phyloP scores from a whole-genome alignment of 2,329 filamentous ascomycete species.

The Phyllosticta citrichinensis region DNA sequence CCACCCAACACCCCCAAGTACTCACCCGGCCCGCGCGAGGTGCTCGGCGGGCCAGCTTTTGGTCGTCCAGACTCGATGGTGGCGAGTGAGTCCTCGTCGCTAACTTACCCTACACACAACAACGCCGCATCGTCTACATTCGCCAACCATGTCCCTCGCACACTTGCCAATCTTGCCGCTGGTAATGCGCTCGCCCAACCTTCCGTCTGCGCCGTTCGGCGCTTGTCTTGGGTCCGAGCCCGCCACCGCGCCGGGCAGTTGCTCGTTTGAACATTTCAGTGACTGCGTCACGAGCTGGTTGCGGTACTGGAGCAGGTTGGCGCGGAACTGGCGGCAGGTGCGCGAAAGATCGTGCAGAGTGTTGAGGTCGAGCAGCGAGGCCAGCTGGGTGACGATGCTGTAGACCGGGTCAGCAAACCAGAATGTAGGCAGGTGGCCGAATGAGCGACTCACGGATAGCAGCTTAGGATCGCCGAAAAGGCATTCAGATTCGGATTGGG shows the following conservation, averaged over 20 bases:
- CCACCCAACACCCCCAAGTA: neutral
- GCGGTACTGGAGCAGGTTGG: slow-evolving; percentile 69
- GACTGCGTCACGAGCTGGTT: slow-evolving; percentile 62
- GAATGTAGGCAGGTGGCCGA: slow-evolving; percentile 15
- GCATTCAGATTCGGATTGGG: slow-evolving; percentile 47
- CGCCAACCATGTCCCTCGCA: slow-evolving; percentile 76
- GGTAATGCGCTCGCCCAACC: slow-evolving; percentile 32
- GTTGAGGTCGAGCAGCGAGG: slow-evolving; percentile 73
- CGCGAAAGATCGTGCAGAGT: slow-evolving; percentile 73
- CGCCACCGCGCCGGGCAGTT: slow-evolving; percentile 13
- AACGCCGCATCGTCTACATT: slow-evolving; percentile 66
- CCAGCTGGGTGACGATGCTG: slow-evolving; percentile 69
- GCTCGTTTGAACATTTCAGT: slow-evolving; percentile 70
- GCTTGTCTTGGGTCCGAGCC: neutral
- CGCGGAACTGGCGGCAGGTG: slow-evolving; percentile 71
- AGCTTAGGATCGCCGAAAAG: slow-evolving; percentile 53
- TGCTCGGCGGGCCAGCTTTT: neutral
- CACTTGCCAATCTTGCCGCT: slow-evolving; percentile 66
- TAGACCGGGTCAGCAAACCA: slow-evolving; percentile 4
- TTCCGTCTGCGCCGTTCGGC: neutral
- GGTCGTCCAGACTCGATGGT: neutral
- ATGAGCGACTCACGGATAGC: slow-evolving; percentile 52
- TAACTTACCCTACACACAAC: slow-evolving; percentile 70
- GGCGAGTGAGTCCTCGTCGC: neutral
- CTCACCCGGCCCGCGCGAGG: neutral